Base-by-base conservation (phyloP, 1,284 basidiomycete species). In the Vanrija humicola region DNA sequence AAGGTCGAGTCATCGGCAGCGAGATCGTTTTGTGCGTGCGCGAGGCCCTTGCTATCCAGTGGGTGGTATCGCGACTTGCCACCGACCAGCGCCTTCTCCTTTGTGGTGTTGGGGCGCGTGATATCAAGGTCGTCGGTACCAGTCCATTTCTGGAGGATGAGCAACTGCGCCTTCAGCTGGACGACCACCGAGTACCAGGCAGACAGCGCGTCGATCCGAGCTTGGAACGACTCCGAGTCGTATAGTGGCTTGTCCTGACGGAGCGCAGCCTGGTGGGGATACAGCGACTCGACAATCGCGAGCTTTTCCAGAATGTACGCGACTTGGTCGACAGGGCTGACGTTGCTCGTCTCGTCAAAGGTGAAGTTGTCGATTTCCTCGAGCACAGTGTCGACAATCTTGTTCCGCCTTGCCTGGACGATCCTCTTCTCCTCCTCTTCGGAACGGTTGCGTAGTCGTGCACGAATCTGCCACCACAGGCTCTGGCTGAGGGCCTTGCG, bases 391-490 rank as follows among this genome's bases (percentile, higher is more conserved):
- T 93, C 90, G 46, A 94, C 90, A 10, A 83, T 83, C 53, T 87
- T 83, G 60, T 89, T 78, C 58, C 93, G 82, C 59, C 88, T 84
- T 66, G 95, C 90, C 55, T 92, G 89, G 44, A 97, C 79, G 52
- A 83, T 82, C 66, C 83, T 84, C 63, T 84, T 83, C 78, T 98
- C 95, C 68, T 94, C 89, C 47, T 86, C 86, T 43, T 89, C 84
- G 3, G 87, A 84, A 48, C 87, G 81, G 5, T 87, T 87, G 64
- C 90, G 83, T 39, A 96, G 82, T 64, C 85, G 88, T 39, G 96
- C 95, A 43, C 91, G 85, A 46, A 98, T 84, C 55, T 89, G 90
- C 62, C 95, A 81, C 95, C 95, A 98, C 51, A 94, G 81, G 77
- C 68, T 85, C 82, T 58, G 80, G 68, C 72, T 83, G 83, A 74